Base-by-base conservation (phyloP, 805 yeast genomes). In the Wickerhamia fluorescens region DNA sequence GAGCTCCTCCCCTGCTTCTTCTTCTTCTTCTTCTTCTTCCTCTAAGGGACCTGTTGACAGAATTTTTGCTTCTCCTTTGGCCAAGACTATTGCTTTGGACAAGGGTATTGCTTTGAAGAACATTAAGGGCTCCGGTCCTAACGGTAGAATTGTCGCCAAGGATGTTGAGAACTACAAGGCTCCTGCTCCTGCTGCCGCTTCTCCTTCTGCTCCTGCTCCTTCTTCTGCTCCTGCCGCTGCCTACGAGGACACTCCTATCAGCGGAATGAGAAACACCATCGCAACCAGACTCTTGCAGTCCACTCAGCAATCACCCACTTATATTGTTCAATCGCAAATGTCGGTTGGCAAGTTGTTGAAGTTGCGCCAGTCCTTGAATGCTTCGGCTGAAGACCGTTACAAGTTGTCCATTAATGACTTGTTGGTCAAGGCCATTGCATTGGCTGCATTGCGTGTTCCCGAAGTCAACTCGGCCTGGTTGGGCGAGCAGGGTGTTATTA, bases 401-500 rank as follows among this genome's bases (percentile, higher is more conserved):
- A 87, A 77, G 66, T 67, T 92, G 50, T 87, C 96, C 10, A 87
- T 92, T 49, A 92, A 92, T 60, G 99, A 92, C 59, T 73, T 92
- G 51, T 71, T 92, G 53, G 75, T 92, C 61, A 92, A 92, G 72
- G 97, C 97, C 37, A 73, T 92, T 49, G 88, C 96, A 32, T 74
- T 76, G 48, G 97, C 99, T 31, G 74, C 83, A 35, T 69, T 70
- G 60, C 77, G 89, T 63, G 95, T 88, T 31, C 98, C 98, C 38
- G 87, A 80, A 44, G 95, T 78, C 42, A 92, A 92, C 71, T 75
- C 96, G 14, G 83, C 88, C 56, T 92, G 96, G 92, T 72, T 92
- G 49, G 94, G 79, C 56, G 62, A 71, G 22, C 81, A 92, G 66
- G 86, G 87, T 42, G 80, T 89, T 49, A 85, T 92, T 45, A 84